Conservation (phyloP, 2,329 filamentous ascomycete genomes). For the Pestalotiopsis sp. region DNA sequence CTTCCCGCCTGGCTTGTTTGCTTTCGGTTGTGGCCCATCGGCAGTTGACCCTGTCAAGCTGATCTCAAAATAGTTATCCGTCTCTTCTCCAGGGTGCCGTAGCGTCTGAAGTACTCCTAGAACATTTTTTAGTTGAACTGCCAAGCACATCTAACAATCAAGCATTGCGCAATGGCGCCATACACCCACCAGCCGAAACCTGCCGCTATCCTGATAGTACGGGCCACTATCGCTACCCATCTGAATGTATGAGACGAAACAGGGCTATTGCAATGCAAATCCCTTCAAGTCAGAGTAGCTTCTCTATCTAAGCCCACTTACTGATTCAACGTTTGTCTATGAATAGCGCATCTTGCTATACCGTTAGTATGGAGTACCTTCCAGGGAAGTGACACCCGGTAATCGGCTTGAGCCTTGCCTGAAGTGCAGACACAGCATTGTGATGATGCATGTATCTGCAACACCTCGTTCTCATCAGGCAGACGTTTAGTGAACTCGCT, state of each 20-base stretch:
- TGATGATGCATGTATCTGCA: not conserved
- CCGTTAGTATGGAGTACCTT: not conserved
- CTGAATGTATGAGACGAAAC: not conserved
- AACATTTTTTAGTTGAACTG: not conserved
- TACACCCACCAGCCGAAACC: not conserved
- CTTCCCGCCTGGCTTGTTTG: not conserved
- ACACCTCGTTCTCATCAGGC: not conserved
- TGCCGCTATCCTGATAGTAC: not conserved
- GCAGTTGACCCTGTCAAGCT: not conserved
- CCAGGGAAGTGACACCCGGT: not conserved
- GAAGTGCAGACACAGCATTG: not conserved
- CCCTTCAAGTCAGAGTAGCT: not conserved
- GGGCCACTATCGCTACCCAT: not conserved
- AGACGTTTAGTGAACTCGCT: not conserved
- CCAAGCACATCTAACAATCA: not conserved
- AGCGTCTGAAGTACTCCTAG: not conserved
- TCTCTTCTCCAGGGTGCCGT: not conserved
- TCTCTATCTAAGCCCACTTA: not conserved
- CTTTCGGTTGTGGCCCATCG: not conserved
- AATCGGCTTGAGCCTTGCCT: not conserved
- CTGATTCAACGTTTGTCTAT: not conserved
- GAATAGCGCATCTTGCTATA: not conserved
- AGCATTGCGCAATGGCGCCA: not conserved
- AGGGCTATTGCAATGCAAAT: not conserved
- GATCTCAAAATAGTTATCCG: not conserved